Base-by-base conservation (phyloP, 495 filamentous ascomycete species). In the Xylaria grammica region DNA sequence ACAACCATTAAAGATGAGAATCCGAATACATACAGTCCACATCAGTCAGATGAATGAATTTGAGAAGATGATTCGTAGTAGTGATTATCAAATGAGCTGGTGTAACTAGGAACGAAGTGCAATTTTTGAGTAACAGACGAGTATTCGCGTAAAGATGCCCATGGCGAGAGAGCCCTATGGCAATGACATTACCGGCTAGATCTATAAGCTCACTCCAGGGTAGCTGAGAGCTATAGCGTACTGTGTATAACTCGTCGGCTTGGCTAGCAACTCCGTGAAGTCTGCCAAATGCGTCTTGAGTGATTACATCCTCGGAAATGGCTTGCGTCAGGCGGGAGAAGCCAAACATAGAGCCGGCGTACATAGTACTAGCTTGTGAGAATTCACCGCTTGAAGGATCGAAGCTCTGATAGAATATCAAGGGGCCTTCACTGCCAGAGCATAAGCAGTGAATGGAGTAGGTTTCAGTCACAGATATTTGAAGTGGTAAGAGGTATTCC, bases 21-120 rank as follows among this genome's bases (percentile, higher is more conserved):
- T 42, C 27, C 4, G 34, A 17, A 29, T 15, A 78, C 79, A 71
- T 81, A 92, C 91, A 87, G 71, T 91, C 78, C n/a, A 79, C 78
- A 46, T 77, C 76, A 11, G 84, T 84, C 51, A 98, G 71, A 75
- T 99, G 95, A 19, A 97, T 87, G 73, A 98, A 98, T 73, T 97
- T 99, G 60, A 97, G 76, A 17, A 96, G 80, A 75, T 97, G 93
- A 63, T 92, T 90, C 52, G 88, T 92, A 1, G 94, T 98, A 20
- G 95, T 97, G 72, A 91, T 93, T 51, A 98, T 86, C 19, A 99
- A 78, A 81, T 97, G 93, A 29, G 86, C 82, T n/a, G 86, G 77
- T 0, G 94, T 97, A 36, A 93, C 78, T 15, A 92, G 69, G 70
- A 96, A 97, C 0, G 95, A 98, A 1, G 95, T 97, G 77, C 93